Percentiles rank a stretch among this genome's conserved stretches.
Evolutionary conservation across 148 eudicot genomes (phyloP).

Genomic region (Amaranthus hypochondriacus): DNA sequence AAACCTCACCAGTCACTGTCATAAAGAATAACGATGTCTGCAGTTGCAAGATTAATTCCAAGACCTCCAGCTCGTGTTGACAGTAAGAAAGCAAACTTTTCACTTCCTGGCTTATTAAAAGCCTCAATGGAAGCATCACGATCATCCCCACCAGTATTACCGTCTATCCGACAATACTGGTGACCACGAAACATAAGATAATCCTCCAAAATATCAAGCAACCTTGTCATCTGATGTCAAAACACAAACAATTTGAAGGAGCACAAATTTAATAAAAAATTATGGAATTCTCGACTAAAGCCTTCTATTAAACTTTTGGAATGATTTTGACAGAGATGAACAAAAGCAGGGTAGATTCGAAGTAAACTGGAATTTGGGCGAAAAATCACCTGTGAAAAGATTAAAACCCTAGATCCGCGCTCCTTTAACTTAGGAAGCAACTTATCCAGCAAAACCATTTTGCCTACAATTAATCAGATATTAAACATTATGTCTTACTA

Average conservation of each 20-base stretch:
- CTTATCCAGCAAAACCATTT: conserved; percentile 97
- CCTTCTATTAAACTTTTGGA: no score
- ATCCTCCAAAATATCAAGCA: conserved; percentile 94
- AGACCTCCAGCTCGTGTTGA: conserved; percentile 99
- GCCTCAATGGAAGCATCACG: conserved; percentile 97
- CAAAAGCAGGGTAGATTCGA: background rate
- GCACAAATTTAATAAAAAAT: no score
- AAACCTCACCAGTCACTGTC: conserved; percentile 91
- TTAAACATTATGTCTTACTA: background rate
- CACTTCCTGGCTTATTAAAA: conserved; percentile 93
- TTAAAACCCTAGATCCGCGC: conserved; percentile 93
- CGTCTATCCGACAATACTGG: conserved; percentile 91
- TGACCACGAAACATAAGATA: conserved; percentile 90
- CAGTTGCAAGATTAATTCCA: conserved; percentile 99
- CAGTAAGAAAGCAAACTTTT: conserved; percentile 83
- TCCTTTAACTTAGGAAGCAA: conserved; percentile 92
- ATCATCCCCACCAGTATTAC: conserved; percentile 98
- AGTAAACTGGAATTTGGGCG: no score
- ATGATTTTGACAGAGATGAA: no score
- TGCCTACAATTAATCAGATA: conserved; percentile 41
- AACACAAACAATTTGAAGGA: conserved; percentile 7
- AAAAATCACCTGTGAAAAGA: conserved; percentile 80
- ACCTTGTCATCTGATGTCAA: conserved; percentile 78
- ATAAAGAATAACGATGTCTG: conserved; percentile 93
- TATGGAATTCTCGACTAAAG: no score